Conservation (phyloP, 2,329 filamentous ascomycete genomes). For the Venturia aucupariae region DNA sequence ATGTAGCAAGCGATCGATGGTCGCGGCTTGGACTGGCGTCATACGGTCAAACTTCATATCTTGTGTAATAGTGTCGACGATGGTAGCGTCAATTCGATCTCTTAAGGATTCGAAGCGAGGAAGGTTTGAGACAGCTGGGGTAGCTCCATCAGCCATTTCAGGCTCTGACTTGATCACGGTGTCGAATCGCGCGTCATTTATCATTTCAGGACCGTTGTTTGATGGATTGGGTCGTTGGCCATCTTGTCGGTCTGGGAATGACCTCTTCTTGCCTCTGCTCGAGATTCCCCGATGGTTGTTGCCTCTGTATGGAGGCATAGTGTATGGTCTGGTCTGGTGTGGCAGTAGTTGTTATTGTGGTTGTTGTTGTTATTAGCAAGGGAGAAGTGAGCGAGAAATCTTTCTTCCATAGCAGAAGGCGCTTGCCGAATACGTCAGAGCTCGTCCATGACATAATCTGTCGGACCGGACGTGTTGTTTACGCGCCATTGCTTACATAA, state of each 20-base stretch:
- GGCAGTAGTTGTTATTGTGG: neutral
- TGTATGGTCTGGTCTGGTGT: neutral
- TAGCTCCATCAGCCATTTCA: neutral
- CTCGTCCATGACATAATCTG: neutral
- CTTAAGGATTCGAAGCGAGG: neutral
- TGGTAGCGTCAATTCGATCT: neutral
- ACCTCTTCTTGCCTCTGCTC: slow-evolving; percentile 4
- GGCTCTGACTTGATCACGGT: neutral
- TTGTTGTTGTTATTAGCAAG: neutral
- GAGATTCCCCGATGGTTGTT: neutral
- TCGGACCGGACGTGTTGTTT: too few species aligned
- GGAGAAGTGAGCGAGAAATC: neutral
- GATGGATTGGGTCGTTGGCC: neutral
- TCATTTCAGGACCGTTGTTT: neutral
- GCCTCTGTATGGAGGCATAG: slow-evolving; percentile 4
- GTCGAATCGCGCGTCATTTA: neutral
- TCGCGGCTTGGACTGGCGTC: slow-evolving; percentile 4
- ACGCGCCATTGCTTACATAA: too few species aligned
- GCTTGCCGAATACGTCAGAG: neutral
- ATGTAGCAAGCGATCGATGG: neutral
- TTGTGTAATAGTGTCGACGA: slow-evolving; percentile 5
- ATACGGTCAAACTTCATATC: slow-evolving; percentile 7
- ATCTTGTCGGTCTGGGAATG: neutral
- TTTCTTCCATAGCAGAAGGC: neutral
- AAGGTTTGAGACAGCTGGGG: neutral